Base-by-base conservation (phyloP, 164 flowering plant species). In the Hamamelis virginiana region DNA sequence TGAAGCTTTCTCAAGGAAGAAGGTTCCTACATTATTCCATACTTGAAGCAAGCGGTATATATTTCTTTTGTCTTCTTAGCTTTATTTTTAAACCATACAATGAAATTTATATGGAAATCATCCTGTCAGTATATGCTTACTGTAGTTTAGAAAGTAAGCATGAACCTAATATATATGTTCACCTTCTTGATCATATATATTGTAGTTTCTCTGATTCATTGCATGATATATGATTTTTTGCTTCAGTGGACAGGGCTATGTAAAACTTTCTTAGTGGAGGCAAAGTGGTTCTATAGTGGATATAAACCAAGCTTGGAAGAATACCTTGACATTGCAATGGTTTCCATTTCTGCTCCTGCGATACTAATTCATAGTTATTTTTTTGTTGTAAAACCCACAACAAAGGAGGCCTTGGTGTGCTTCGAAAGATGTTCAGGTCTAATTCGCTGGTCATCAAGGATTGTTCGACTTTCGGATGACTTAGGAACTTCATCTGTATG, bases 31-130 rank as follows among this genome's bases (percentile, higher is more conserved):
- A 68, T 69, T 14, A 28, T 72, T 5, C 68, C 76, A 1, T 50
- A 65, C 65, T 26, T 82, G 11, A 72, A 48, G 66, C 78, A 71
- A 74, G n/a, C 21, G 71, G 86, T 81, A 78, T 4, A 43, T 33
- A 21, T 59, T 46, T 47, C 6, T 25, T 21, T 21, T 22, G 14
- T 55, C 1, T 53, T 12, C 44, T 25, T 38, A 9, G 5, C 9
- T 16, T n/a, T n/a, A n/a, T n/a, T n/a, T n/a, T n/a, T n/a, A n/a
- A n/a, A n/a, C n/a, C n/a, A n/a, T n/a, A n/a, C n/a, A n/a, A n/a
- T n/a, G n/a, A n/a, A n/a, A n/a, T n/a, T n/a, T n/a, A n/a, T n/a
- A n/a, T n/a, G n/a, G n/a, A n/a, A n/a, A n/a, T n/a, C n/a, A n/a
- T n/a, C n/a, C n/a, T n/a, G n/a, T n/a, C n/a, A n/a, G n/a, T n/a